Evolutionary conservation across 352 stramenopile genomes (phyloP).

Genomic region (Aphanomyces stellatus): DNA sequence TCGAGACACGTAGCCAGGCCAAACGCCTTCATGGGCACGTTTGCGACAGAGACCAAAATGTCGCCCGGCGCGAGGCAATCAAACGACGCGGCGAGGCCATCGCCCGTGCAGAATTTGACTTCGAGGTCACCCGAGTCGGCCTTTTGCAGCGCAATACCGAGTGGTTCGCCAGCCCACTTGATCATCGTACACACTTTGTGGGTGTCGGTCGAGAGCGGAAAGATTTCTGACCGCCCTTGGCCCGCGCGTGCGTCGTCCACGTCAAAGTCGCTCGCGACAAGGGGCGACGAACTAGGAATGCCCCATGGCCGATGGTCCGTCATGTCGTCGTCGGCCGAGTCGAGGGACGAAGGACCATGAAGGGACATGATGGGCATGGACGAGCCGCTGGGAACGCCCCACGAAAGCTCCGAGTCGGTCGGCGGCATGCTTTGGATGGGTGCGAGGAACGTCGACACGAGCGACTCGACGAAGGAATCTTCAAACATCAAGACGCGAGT

Average conservation of each 20-base stretch:
- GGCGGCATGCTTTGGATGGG: neutral
- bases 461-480: neutral
- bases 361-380: too few relatives aligned
- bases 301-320: neutral
- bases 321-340: neutral
- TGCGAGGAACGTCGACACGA: neutral
- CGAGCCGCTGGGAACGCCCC: too few relatives aligned
- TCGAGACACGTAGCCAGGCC: constrained; percentile 4
- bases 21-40: constrained; percentile 4
- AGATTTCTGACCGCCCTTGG: neutral
- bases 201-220: neutral
- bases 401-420: too few relatives aligned
- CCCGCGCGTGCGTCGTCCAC: neutral
- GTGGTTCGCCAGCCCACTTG: constrained; percentile 1
- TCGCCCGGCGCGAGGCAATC: neutral
- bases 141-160: constrained; percentile 13
- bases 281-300: neutral
- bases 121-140: neutral
- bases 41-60: neutral
- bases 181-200: constrained; percentile 12
- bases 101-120: constrained; percentile 4
- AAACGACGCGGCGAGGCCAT: neutral
- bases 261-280: neutral
- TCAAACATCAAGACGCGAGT: too few relatives aligned
- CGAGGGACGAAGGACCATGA: too few relatives aligned